Percentiles rank a stretch among this genome's conserved stretches.
These are phyloP conservation scores for Oehlia diaphana DNA, from an alignment of 192 early-diverging fungal species.

Conservation along the genomic window DNA sequence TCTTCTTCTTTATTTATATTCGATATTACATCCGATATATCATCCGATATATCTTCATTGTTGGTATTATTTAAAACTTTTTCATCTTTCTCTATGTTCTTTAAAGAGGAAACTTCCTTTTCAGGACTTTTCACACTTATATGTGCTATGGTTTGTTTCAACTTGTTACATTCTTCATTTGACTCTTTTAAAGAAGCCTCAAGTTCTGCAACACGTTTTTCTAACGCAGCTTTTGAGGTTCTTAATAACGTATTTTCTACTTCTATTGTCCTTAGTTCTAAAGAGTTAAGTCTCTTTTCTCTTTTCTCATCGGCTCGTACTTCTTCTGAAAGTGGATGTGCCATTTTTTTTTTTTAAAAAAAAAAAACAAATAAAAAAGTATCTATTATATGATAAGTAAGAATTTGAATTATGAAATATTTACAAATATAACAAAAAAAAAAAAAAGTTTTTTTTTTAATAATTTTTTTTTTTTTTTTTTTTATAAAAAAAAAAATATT, in stretches of 20 bases:
- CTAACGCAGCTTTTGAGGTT: background rate
- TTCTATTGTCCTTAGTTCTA: conserved; percentile 16
- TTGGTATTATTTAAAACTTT: background rate
- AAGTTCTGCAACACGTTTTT: conserved; percentile 18
- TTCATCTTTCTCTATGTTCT: background rate
- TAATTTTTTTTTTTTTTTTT: too few relatives aligned
- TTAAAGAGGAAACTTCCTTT: background rate
- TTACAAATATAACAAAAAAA: too few relatives aligned
- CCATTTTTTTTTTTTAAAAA: background rate
- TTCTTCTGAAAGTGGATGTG: conserved; percentile 10
- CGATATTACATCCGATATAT: background rate
- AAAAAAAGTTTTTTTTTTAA: too few relatives aligned
- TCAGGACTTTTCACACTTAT: background rate
- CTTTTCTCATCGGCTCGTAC: conserved; percentile 14
- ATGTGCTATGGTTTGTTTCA: background rate
- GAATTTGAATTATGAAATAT: too few relatives aligned
- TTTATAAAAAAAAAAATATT: too few relatives aligned
- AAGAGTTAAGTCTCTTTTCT: conserved; percentile 15
- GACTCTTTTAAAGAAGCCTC: conserved; percentile 19
- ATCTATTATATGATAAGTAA: too few relatives aligned
- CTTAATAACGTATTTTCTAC: conserved; percentile 26
- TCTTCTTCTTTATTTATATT: background rate
- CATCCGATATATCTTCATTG: too few relatives aligned
- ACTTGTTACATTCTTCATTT: conserved; percentile 18
- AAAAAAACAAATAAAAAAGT: too few relatives aligned